Evolutionary conservation across 768 basidiomycete genomes (phyloP).

Genomic region (Lentinula sp.): DNA sequence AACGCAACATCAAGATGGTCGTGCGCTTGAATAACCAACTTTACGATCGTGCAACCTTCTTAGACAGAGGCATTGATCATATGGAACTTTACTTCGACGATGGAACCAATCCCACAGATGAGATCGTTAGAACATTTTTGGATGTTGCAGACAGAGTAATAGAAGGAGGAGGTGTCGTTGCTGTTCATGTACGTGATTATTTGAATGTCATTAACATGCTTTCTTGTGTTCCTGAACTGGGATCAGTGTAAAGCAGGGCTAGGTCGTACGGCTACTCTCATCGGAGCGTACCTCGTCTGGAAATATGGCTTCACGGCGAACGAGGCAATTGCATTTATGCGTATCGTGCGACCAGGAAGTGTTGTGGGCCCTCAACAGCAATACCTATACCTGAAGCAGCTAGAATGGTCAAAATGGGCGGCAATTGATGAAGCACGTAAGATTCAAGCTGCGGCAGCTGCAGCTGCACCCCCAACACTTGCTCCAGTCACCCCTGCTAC

Average conservation of each 20-base stretch:
- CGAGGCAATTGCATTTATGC: conserved; percentile 97
- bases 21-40: conserved; percentile 91
- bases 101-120: conserved; percentile 95
- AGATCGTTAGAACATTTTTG: conserved; percentile 90
- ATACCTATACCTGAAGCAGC: conserved; percentile 90
- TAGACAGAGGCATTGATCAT: conserved; percentile 82
- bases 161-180: conserved; percentile 73
- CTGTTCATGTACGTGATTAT: conserved; percentile 67
- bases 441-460: conserved; percentile 26
- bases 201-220: neutral
- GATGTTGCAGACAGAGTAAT: conserved; percentile 77
- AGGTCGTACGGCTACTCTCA: conserved; percentile 92
- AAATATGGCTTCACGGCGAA: conserved; percentile 96
- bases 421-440: conserved; percentile 75
- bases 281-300: conserved; percentile 98
- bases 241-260: conserved; percentile 91
- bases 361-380: conserved; percentile 93
- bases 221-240: conserved; percentile 12
- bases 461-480: conserved; percentile 23
- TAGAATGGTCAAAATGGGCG: conserved; percentile 92
- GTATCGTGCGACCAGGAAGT: conserved; percentile 90
- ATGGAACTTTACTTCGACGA: conserved; percentile 96
- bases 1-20: conserved; percentile 81
- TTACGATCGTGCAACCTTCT: conserved; percentile 78
- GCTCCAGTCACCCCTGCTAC: conserved; percentile 67